phyloP scores from a whole-genome alignment of 805 yeast genomes.

The Wickerhamiella allomyrinae region DNA sequence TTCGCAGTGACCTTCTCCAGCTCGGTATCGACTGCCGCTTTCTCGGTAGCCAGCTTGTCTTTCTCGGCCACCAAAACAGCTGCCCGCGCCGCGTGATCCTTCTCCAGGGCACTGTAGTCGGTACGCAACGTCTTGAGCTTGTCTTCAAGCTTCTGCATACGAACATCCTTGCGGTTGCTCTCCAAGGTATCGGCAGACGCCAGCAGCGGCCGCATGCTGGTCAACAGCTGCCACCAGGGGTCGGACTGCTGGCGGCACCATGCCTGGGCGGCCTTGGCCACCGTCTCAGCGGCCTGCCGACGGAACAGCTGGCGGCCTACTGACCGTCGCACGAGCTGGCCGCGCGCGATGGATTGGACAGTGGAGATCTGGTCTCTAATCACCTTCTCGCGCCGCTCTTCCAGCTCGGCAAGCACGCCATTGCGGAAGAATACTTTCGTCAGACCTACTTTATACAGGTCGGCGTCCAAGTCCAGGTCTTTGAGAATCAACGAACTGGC shows the following conservation, averaged over 20 bases:
- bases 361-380: constrained; percentile 40
- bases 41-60: neutral
- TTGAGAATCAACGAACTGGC: constrained; percentile 56
- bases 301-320: constrained; percentile 38
- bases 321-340: constrained; percentile 39
- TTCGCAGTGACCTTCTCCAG: constrained; percentile 1
- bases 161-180: constrained; percentile 14
- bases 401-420: constrained; percentile 66
- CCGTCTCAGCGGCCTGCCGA: constrained; percentile 53
- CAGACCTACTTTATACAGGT: constrained; percentile 51
- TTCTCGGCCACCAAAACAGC: neutral
- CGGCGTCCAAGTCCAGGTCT: constrained; percentile 44
- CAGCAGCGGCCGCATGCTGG: constrained; percentile 60
- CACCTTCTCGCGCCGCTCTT: constrained; percentile 55
- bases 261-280: constrained; percentile 45
- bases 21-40: neutral
- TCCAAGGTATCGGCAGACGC: constrained; percentile 28
- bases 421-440: constrained; percentile 64
- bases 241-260: constrained; percentile 36
- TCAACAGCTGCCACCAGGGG: constrained; percentile 69
- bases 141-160: constrained; percentile 22
- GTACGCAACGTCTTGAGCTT: constrained; percentile 21
- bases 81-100: neutral
- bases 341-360: constrained; percentile 55
- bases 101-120: constrained; percentile 5